A percentile compares a stretch with the other conserved stretches of the same genome.
These are phyloP conservation scores for Pyropia yezoensis DNA, from an alignment of 23 red algal genomes.

Conservation along the genomic window DNA sequence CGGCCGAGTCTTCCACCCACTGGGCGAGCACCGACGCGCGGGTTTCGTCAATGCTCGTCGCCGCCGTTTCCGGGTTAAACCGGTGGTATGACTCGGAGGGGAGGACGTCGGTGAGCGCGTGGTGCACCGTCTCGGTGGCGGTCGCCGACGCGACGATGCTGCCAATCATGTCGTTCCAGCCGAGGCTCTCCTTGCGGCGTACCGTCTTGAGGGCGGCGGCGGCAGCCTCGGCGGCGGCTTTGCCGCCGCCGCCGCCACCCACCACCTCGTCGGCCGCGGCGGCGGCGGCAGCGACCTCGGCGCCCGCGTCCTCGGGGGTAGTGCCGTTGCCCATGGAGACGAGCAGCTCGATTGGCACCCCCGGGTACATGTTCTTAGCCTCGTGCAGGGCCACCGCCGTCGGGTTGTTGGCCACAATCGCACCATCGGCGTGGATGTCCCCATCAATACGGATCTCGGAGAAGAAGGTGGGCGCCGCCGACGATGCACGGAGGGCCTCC, in stretches of 20 bases:
- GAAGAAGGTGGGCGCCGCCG: slow-evolving; percentile 93
- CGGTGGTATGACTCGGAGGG: slow-evolving; percentile 83
- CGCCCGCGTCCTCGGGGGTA: slow-evolving; percentile 3
- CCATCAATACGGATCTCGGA: slow-evolving; percentile 80
- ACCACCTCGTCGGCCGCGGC: no score
- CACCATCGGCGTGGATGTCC: slow-evolving; percentile 89
- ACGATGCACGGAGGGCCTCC: slow-evolving; percentile 78
- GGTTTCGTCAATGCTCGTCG: slow-evolving; percentile 81
- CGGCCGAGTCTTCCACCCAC: slow-evolving; percentile 39
- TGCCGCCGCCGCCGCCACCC: no score
- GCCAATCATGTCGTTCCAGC: slow-evolving; percentile 95
- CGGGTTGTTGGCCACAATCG: slow-evolving; percentile 92
- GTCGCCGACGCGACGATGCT: slow-evolving; percentile 90
- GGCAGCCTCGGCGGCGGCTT: no score
- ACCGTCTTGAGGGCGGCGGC: no score
- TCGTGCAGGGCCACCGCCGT: slow-evolving; percentile 89
- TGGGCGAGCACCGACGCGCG: slow-evolving; percentile 46
- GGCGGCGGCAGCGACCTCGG: neutral
- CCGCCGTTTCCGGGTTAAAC: slow-evolving; percentile 75
- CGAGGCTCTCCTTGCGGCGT: slow-evolving; percentile 22
- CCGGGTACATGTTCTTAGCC: slow-evolving; percentile 75
- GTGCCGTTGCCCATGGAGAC: slow-evolving; percentile 67
- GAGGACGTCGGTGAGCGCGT: slow-evolving; percentile 85
- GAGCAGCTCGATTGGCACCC: slow-evolving; percentile 85
- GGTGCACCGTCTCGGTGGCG: slow-evolving; percentile 86